These are phyloP conservation scores for Spathaspora sp. DNA, from an alignment of 805 yeast species.

Conservation along the genomic window DNA sequence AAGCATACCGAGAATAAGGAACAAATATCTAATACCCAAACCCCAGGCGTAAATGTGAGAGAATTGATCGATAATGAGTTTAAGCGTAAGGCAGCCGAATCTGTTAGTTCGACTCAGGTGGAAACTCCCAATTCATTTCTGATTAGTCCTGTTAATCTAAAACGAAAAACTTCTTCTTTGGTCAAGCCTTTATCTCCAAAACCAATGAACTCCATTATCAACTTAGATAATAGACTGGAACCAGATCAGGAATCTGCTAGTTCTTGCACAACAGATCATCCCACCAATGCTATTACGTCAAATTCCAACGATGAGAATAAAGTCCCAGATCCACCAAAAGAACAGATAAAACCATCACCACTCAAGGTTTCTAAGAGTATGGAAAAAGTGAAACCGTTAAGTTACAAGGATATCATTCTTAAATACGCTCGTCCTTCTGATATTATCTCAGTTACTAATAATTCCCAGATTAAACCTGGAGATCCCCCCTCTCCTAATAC, in stretches of 20 bases:
- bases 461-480: background rate
- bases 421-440: background rate
- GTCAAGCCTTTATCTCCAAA: background rate
- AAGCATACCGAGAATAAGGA: background rate
- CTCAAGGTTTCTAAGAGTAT: background rate
- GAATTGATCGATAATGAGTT: background rate
- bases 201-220: background rate
- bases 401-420: background rate
- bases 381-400: background rate
- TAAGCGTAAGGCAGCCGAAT: too few relatives aligned
- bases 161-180: background rate
- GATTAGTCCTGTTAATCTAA: background rate
- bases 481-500: background rate
- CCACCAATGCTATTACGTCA: background rate
- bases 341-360: background rate
- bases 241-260: background rate
- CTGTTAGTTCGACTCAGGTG: background rate
- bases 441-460: background rate
- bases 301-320: background rate
- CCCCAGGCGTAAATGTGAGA: background rate
- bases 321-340: background rate
- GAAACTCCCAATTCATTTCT: background rate
- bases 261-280: background rate
- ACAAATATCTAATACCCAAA: background rate
- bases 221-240: background rate